Evolutionary conservation across 1,139 yeast genomes (phyloP), one percentile per base, ranked within the genome.

Genomic region (Tardiomyces blankii): DNA sequence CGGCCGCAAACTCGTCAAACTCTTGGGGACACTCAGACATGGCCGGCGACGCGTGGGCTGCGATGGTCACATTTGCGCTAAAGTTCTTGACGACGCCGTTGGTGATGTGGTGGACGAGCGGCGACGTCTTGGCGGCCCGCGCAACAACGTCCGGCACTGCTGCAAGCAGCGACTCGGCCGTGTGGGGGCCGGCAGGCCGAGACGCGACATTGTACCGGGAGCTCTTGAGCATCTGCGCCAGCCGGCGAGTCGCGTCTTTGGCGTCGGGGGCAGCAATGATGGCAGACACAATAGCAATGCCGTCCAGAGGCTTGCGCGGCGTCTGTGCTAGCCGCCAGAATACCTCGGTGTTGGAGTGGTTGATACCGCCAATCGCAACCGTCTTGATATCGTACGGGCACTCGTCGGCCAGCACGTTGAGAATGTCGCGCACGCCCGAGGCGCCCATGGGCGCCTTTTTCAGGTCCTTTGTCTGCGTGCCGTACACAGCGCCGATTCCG

Each of bases 291-390:
- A 87, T 80, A 0, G 95, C 93, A 16, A 84, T 78, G 13, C 96
- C 96, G 58, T 84, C 88, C 4, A 83, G 62, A 73, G 72, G 2
- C 14, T 47, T 46, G 1, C 70, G 77, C 0, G 72, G 70, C 21
- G 74, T 62, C 0, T 69, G 58, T 39, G 82, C 68, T 42, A 76
- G 76, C 48, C 66, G 70, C 48, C 79, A 51, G 1, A 83, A 83
- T 39, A 75, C 67, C 19, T 74, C 71, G 1, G 79, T 76, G 61
- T 86, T 87, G 14, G 69, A 54, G 18, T 77, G 77, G 58, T 83
- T 86, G 47, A 87, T 68, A 0, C 96, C 96, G n/a, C 96, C 96
- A 60, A 87, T 87, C 0, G 84, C 86, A 12, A 86, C 95, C 27
- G 85, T 70, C 46, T 70, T 67, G 47, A 85, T 67, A 48, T 67